phyloP scores from a whole-genome alignment of 2,329 filamentous ascomycete genomes.

The Lasiodiplodia hormozganensis region DNA sequence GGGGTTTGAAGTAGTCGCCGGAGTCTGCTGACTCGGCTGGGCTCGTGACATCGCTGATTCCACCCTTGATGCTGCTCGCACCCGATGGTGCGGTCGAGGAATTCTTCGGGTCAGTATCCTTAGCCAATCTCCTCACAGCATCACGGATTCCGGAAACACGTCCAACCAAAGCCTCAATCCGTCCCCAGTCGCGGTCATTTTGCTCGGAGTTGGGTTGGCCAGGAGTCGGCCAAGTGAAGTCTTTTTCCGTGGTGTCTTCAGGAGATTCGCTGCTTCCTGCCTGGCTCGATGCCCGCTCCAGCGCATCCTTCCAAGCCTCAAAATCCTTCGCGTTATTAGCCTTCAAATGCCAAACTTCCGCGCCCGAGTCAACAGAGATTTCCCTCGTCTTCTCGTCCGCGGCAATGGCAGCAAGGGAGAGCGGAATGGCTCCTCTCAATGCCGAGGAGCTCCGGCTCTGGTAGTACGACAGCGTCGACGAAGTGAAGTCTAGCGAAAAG shows the following conservation, averaged over 20 bases:
- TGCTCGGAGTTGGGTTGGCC: constrained; percentile 45
- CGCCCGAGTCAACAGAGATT: constrained; percentile 95
- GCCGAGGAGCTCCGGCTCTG: constrained; percentile 93
- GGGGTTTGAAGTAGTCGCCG: constrained; percentile 61
- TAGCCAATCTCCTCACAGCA: constrained; percentile 83
- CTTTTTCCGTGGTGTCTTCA: constrained; percentile 37
- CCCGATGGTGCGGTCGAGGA: constrained; percentile 42
- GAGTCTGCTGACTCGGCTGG: constrained; percentile 51
- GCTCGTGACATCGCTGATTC: constrained; percentile 42
- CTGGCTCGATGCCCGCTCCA: constrained; percentile 78
- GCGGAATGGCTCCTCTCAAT: constrained; percentile 86
- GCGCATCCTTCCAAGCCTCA: constrained; percentile 80
- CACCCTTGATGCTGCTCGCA: constrained; percentile 34
- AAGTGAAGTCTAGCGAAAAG: constrained; percentile 94
- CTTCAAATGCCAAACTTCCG: constrained; percentile 94
- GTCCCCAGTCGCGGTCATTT: constrained; percentile 85
- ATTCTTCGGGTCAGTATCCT: constrained; percentile 75
- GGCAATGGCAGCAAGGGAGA: constrained; percentile 89
- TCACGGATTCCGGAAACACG: constrained; percentile 87
- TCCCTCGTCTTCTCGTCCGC: constrained; percentile 87
- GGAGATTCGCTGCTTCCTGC: constrained; percentile 42
- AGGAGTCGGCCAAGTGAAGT: constrained; percentile 35
- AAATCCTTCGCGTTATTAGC: constrained; percentile 86
- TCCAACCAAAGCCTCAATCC: constrained; percentile 84
- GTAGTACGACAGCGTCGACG: constrained; percentile 95